Evolutionary conservation across 805 yeast species (phyloP).

Genomic region (Candida wancherniae): DNA sequence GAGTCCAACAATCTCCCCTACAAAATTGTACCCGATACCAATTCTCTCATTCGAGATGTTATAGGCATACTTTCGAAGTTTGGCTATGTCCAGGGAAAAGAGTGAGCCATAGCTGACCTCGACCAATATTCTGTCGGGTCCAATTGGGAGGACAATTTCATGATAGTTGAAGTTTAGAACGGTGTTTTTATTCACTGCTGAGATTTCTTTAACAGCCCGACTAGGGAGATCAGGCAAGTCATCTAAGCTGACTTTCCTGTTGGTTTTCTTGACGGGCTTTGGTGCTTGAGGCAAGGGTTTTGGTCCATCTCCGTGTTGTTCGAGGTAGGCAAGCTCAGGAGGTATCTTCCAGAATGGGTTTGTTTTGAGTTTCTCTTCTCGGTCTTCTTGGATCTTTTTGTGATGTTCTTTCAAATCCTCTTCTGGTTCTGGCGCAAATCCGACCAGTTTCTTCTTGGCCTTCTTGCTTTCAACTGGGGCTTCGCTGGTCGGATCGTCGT

Average conservation of each 20-base stretch:
- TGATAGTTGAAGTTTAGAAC: conserved; percentile 51
- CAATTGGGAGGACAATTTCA: conserved; percentile 46
- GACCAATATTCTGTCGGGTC: conserved; percentile 47
- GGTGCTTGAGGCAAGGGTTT: conserved; percentile 21
- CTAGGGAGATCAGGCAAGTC: conserved; percentile 48
- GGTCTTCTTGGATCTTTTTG: conserved; percentile 21
- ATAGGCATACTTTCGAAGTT: conserved; percentile 49
- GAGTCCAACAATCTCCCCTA: conserved; percentile 54
- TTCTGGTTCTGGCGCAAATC: conserved; percentile 35
- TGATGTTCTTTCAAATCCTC: conserved; percentile 36
- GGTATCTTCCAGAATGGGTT: conserved; percentile 39
- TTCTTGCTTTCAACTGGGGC: no score
- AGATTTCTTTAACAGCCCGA: conserved; percentile 38
- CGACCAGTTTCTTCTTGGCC: no score
- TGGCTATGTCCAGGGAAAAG: conserved; percentile 62
- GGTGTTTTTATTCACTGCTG: conserved; percentile 39
- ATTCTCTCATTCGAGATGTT: conserved; percentile 50
- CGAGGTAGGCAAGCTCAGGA: conserved; percentile 36
- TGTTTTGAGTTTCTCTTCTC: conserved; percentile 22
- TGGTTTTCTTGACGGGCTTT: conserved; percentile 9
- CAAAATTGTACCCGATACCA: conserved; percentile 69
- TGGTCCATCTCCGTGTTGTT: conserved; percentile 23
- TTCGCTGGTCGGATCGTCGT: no score
- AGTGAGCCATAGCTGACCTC: conserved; percentile 56
- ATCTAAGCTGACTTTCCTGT: conserved; percentile 28